These are phyloP conservation scores for Trypanosoma lewisi DNA, from an alignment of 208 protist genomes.

Conservation along the genomic window DNA sequence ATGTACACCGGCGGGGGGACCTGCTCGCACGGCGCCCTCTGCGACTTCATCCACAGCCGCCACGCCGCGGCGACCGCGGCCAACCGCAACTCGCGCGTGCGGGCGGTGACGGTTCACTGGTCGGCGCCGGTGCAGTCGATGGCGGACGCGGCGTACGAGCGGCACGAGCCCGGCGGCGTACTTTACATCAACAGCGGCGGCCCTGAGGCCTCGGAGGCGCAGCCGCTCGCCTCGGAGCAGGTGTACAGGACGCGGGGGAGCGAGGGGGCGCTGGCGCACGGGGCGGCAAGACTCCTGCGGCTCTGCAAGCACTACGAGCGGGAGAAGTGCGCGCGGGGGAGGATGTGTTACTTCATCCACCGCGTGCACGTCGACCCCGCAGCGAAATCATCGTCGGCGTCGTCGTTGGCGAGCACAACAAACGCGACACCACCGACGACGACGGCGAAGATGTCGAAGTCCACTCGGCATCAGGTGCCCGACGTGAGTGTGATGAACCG, in stretches of 20 bases:
- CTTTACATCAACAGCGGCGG: conserved; percentile 37
- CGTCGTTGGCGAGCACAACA: neutral
- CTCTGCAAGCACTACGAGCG: conserved; percentile 70
- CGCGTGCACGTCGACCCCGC: conserved; percentile 32
- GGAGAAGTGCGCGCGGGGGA: conserved; percentile 58
- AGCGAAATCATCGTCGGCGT: neutral
- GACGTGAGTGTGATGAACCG: neutral
- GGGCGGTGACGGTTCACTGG: conserved; percentile 53
- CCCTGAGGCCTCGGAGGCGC: neutral
- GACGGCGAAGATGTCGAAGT: neutral
- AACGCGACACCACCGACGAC: neutral
- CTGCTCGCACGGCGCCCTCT: conserved; percentile 46
- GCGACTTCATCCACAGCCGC: conserved; percentile 71
- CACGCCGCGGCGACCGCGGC: conserved; percentile 24
- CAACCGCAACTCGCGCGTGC: conserved; percentile 22
- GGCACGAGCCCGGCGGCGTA: conserved; percentile 36
- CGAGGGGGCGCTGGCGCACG: conserved; percentile 34
- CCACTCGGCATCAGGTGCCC: neutral
- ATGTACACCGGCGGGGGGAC: conserved; percentile 34
- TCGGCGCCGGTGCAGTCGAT: conserved; percentile 34
- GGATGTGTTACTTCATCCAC: conserved; percentile 65
- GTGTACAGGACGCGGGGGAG: conserved; percentile 54
- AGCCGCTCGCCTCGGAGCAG: conserved; percentile 33
- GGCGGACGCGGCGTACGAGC: conserved; percentile 35
- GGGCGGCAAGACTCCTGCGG: conserved; percentile 37